A percentile compares a stretch with the other conserved stretches of the same genome.
Conservation (phyloP, 352 stramenopile genomes). For the Chrysophaeum taylorii region DNA sequence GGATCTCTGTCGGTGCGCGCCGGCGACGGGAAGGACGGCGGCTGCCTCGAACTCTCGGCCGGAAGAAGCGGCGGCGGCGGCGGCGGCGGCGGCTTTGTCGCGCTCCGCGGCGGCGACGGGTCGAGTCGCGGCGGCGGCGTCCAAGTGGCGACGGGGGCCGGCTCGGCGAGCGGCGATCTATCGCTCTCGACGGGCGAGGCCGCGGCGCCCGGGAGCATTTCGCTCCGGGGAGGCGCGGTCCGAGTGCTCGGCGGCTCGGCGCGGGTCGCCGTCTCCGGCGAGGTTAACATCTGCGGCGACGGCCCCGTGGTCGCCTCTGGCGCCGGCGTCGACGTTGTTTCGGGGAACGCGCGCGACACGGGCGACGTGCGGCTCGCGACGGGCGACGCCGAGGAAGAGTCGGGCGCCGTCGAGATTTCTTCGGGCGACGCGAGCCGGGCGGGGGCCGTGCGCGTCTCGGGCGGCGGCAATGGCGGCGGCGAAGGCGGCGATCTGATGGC, state of each 20-base stretch:
- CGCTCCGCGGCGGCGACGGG: no score
- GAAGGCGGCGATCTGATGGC: slow-evolving; percentile 3
- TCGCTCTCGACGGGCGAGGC: background rate
- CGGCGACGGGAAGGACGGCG: background rate
- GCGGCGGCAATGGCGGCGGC: slow-evolving; percentile 6
- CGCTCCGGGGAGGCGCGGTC: no score
- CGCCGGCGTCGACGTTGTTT: no score
- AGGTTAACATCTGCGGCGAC: no score
- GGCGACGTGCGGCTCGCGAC: background rate
- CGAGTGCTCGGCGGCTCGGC: no score
- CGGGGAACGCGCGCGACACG: background rate
- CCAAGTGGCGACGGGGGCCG: background rate
- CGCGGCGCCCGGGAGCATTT: no score
- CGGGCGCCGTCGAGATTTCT: slow-evolving; percentile 26
- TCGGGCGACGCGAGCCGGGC: slow-evolving; percentile 28
- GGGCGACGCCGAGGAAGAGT: background rate
- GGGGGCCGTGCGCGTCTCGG: slow-evolving; percentile 5
- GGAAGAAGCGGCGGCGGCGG: slow-evolving; percentile 20
- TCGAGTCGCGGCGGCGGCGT: no score
- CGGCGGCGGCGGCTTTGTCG: slow-evolving; percentile 29
- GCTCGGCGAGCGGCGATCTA: background rate
- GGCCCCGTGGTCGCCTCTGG: no score
- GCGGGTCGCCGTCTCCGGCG: no score
- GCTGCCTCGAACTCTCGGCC: background rate
- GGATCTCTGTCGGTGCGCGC: background rate